phyloP scores from a whole-genome alignment of 2,329 filamentous ascomycete genomes.

The Neofusicoccum kwambonambiense region DNA sequence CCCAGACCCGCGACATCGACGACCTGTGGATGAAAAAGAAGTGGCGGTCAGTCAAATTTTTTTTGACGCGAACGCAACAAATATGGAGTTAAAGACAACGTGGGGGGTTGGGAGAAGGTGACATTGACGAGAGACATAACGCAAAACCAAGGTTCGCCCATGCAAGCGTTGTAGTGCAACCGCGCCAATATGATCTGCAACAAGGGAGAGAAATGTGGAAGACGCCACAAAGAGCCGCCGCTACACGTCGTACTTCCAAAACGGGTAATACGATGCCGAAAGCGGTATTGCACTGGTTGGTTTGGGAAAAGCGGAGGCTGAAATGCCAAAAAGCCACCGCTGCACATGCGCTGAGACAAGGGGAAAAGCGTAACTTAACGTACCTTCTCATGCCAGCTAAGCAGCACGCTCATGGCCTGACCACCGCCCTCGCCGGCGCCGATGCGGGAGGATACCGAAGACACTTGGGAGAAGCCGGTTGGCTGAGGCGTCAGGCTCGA shows the following conservation, averaged over 20 bases:
- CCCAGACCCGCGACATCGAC: slow-evolving; percentile 91
- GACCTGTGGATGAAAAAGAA: slow-evolving; percentile 48
- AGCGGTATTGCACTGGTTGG: slow-evolving; percentile 6
- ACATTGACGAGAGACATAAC: not conserved
- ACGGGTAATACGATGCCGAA: slow-evolving; percentile 6
- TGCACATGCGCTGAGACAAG: slow-evolving; percentile 2
- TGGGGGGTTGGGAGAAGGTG: not conserved
- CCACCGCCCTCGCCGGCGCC: slow-evolving; percentile 68
- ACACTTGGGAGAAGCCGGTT: slow-evolving; percentile 85
- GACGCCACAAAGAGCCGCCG: slow-evolving; percentile 11
- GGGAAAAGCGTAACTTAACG: slow-evolving; percentile 14
- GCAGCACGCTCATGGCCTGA: slow-evolving; percentile 89
- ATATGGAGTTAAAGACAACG: slow-evolving; percentile 9
- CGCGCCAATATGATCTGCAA: slow-evolving; percentile 12
- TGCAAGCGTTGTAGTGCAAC: slow-evolving; percentile 10
- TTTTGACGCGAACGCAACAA: slow-evolving; percentile 2
- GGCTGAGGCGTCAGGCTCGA: slow-evolving; percentile 65
- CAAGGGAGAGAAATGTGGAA: slow-evolving; percentile 3
- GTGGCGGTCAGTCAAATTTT: not conserved
- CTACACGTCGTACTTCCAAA: slow-evolving; percentile 2
- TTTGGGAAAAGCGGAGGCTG: slow-evolving; percentile 1
- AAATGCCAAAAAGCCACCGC: not conserved
- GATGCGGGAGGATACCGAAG: slow-evolving; percentile 54
- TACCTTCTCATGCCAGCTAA: slow-evolving; percentile 97
- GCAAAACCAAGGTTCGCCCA: slow-evolving; percentile 1